Conservation (phyloP, 495 filamentous ascomycete genomes). For the Aspergillus sclerotiicarbonarius region DNA sequence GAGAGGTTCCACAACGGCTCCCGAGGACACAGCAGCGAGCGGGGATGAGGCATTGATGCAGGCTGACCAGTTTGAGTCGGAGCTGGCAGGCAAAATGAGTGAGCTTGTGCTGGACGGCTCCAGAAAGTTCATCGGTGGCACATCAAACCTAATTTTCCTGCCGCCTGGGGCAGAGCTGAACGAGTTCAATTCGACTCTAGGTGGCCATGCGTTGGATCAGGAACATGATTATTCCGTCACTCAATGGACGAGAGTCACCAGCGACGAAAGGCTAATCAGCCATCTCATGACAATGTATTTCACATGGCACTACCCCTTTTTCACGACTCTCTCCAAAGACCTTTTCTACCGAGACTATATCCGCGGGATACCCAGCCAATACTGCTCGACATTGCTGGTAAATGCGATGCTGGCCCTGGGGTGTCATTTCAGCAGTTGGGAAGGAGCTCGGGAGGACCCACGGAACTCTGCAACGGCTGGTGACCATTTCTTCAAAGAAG, state of each 20-base stretch:
- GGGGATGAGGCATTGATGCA: slow-evolving; percentile 24
- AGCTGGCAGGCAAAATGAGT: slow-evolving; percentile 90
- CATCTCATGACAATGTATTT: slow-evolving; percentile 98
- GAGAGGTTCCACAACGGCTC: slow-evolving; percentile 29
- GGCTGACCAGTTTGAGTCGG: slow-evolving; percentile 71
- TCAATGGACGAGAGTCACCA: slow-evolving; percentile 86
- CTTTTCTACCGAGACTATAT: slow-evolving; percentile 88
- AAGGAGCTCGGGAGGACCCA: slow-evolving; percentile 65
- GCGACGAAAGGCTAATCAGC: slow-evolving; percentile 71
- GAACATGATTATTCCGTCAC: slow-evolving; percentile 50
- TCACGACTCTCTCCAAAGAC: slow-evolving; percentile 85
- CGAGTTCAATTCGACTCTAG: slow-evolving; percentile 36
- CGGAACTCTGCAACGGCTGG: slow-evolving; percentile 82
- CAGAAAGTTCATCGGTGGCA: slow-evolving; percentile 90
- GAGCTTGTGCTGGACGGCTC: slow-evolving; percentile 88
- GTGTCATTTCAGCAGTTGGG: slow-evolving; percentile 86
- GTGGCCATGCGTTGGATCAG: slow-evolving; percentile 17
- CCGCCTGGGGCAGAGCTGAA: slow-evolving; percentile 51
- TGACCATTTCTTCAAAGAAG: slow-evolving; percentile 95
- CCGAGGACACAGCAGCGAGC: slow-evolving; percentile 16
- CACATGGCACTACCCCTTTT: slow-evolving; percentile 96
- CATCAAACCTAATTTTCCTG: slow-evolving; percentile 90
- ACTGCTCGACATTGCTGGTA: slow-evolving; percentile 87
- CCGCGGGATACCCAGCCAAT: slow-evolving; percentile 59
- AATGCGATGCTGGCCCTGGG: slow-evolving; percentile 96